phyloP scores from a whole-genome alignment of 2,329 filamentous ascomycete genomes.

The Biscogniauxia mediterranea region DNA sequence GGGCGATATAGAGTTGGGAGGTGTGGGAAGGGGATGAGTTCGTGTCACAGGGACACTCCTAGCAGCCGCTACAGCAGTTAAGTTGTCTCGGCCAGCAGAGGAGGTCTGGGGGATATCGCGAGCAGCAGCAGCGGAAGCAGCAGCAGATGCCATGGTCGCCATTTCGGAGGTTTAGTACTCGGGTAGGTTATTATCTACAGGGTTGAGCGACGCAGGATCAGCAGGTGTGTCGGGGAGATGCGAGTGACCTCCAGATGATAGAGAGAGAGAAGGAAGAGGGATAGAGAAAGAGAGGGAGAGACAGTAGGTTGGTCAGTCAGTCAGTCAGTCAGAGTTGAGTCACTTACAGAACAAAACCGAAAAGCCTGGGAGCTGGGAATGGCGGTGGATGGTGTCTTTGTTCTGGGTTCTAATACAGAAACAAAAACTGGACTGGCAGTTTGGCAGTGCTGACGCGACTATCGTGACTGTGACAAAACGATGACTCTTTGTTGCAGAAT shows the following conservation, averaged over 20 bases:
- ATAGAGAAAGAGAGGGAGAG: no score
- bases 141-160: slow-evolving; percentile 65
- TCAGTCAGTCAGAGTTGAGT: slow-evolving; percentile 24
- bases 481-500: slow-evolving; percentile 48
- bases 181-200: slow-evolving; percentile 41
- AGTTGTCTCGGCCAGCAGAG: slow-evolving; percentile 62
- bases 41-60: slow-evolving; percentile 62
- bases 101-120: slow-evolving; percentile 65
- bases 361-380: slow-evolving; percentile 26
- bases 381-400: slow-evolving; percentile 28
- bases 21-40: slow-evolving; percentile 73
- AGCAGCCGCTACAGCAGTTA: slow-evolving; percentile 66
- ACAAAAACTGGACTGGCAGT: slow-evolving; percentile 36
- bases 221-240: slow-evolving; percentile 12
- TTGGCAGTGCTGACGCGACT: slow-evolving; percentile 54
- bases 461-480: slow-evolving; percentile 60
- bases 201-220: slow-evolving; percentile 32
- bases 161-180: slow-evolving; percentile 51
- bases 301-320: slow-evolving; percentile 4
- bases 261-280: no score
- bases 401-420: slow-evolving; percentile 26
- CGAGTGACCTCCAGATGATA: no score
- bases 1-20: slow-evolving; percentile 93
- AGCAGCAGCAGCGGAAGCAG: slow-evolving; percentile 62
- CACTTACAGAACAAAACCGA: slow-evolving; percentile 38